These are phyloP conservation scores for Phytopythium delawarense DNA, from an alignment of 352 stramenopile genomes.

Conservation along the genomic window DNA sequence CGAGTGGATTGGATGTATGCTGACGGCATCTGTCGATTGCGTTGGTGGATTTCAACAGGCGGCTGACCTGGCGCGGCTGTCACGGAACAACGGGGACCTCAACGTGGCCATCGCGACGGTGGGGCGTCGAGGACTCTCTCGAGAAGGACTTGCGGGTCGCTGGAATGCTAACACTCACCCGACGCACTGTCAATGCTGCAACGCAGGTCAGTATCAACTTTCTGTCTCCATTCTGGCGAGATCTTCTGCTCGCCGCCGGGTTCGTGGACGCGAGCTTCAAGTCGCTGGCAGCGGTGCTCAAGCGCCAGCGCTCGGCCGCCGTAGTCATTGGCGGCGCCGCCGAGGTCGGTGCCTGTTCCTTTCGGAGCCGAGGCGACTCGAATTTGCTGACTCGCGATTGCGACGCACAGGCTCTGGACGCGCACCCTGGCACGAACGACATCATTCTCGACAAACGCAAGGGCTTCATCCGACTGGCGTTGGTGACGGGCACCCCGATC, in stretches of 20 bases:
- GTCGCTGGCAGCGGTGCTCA: slow-evolving; percentile 27
- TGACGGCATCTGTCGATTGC: neutral
- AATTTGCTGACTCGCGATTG: neutral
- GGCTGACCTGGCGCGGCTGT: slow-evolving; percentile 28
- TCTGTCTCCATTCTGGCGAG: slow-evolving; percentile 42
- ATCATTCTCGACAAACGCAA: slow-evolving; percentile 66
- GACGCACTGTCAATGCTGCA: neutral
- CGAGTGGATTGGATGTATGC: neutral
- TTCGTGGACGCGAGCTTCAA: slow-evolving; percentile 49
- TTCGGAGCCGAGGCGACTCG: neutral
- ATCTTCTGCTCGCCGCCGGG: slow-evolving; percentile 41
- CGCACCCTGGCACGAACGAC: slow-evolving; percentile 34
- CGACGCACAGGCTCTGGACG: slow-evolving; percentile 29
- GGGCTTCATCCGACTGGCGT: slow-evolving; percentile 57
- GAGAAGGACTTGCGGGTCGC: neutral
- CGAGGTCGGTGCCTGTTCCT: slow-evolving; percentile 16
- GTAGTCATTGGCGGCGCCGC: slow-evolving; percentile 43
- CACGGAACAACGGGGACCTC: slow-evolving; percentile 31
- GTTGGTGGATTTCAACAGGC: slow-evolving; percentile 8
- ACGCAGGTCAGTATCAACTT: slow-evolving; percentile 45
- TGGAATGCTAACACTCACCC: neutral
- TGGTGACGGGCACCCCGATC: slow-evolving; percentile 46
- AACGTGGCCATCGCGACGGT: slow-evolving; percentile 47
- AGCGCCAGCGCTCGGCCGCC: slow-evolving; percentile 23
- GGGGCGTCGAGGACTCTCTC: neutral